A percentile compares a stretch with the other conserved stretches of the same genome.
These are phyloP conservation scores for Carex pumila DNA, from an alignment of 176 grass and related monocot species.

Conservation along the genomic window DNA sequence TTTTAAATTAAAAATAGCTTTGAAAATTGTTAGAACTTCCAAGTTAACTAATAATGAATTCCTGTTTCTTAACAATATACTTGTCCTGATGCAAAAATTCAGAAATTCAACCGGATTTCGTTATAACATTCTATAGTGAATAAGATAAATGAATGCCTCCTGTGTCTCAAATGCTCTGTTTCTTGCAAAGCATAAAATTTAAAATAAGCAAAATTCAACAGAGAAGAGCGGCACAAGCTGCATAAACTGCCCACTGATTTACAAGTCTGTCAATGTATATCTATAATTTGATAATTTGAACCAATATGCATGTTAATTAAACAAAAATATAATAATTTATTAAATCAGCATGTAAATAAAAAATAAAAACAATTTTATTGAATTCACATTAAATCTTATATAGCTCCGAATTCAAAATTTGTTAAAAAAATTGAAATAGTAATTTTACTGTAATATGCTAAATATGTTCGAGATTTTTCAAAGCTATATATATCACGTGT, in stretches of 20 bases:
- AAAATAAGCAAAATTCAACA: background rate
- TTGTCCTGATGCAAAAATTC: no score
- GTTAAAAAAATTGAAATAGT: background rate
- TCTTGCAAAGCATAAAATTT: background rate
- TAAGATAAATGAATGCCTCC: background rate
- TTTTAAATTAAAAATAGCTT: no score
- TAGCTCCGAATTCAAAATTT: background rate
- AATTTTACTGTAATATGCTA: background rate
- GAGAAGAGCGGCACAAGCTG: background rate
- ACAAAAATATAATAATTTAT: background rate
- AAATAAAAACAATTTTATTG: background rate
- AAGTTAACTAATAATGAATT: no score
- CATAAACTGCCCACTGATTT: background rate
- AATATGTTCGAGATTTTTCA: no score
- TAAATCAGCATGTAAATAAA: background rate
- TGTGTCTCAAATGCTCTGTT: background rate
- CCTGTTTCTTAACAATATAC: no score
- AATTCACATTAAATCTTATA: background rate
- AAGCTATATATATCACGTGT: no score
- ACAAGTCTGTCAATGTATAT: background rate
- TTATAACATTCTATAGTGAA: background rate
- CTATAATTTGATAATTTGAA: background rate
- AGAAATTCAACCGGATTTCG: background rate
- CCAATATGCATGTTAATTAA: background rate
- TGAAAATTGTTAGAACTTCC: no score